Conservation (phyloP, 805 yeast species). For the Metschnikowia koreensis region DNA sequence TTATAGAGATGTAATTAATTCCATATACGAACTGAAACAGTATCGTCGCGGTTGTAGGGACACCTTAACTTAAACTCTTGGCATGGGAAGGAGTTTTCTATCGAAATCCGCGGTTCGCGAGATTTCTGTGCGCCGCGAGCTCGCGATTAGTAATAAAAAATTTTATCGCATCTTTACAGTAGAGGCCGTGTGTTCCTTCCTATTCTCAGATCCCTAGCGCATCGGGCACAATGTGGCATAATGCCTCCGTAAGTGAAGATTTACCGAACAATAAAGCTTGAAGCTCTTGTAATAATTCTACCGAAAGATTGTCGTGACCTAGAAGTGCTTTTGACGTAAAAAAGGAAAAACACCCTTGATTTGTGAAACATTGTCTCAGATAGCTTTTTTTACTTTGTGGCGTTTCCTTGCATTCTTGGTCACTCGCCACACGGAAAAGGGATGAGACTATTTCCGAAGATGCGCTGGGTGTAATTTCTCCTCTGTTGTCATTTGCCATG, state of each 20-base stretch:
- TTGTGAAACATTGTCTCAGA: constrained; percentile 4
- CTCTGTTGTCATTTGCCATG: background rate
- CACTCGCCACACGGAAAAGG: constrained; percentile 2
- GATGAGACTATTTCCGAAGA: constrained; percentile 3
- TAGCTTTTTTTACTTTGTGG: background rate
- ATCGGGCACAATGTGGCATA: background rate
- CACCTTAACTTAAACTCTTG: background rate
- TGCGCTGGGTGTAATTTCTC: background rate
- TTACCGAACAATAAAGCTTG: background rate
- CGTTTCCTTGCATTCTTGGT: background rate
- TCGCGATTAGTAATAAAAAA: background rate
- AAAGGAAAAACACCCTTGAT: background rate
- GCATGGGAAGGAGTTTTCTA: background rate
- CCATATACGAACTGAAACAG: no score
- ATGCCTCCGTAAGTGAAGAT: background rate
- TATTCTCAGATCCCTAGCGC: background rate
- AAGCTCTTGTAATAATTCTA: no score
- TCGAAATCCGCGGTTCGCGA: background rate
- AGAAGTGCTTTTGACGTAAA: background rate
- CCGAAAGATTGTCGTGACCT: no score
- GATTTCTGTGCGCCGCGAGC: background rate
- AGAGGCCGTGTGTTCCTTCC: background rate
- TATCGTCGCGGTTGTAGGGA: no score
- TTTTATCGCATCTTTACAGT: background rate
- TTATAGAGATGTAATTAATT: no score